Evolutionary conservation across 2,329 filamentous ascomycete species (phyloP).

Genomic region (Botrytis byssoidea): DNA sequence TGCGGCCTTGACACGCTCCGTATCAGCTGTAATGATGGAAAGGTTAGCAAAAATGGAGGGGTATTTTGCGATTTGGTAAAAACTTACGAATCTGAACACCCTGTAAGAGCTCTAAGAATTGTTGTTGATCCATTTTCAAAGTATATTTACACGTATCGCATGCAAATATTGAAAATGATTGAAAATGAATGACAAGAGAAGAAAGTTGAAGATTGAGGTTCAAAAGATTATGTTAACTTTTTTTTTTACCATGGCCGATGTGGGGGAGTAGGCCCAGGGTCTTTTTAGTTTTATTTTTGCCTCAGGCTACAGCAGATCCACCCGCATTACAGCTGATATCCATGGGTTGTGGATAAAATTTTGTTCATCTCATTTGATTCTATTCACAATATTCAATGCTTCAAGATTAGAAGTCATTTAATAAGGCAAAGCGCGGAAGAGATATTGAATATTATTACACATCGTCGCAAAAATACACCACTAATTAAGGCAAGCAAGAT

Average conservation of each 20-base stretch:
- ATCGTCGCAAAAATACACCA: not conserved
- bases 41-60: slow-evolving; percentile 30
- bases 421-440: no score
- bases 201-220: not conserved
- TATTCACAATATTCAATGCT: slow-evolving; percentile 3
- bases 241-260: not conserved
- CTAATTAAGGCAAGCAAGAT: no score
- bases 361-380: not conserved
- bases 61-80: slow-evolving; percentile 5
- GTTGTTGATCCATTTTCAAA: slow-evolving; percentile 69
- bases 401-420: not conserved
- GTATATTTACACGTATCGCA: slow-evolving; percentile 9
- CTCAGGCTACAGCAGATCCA: not conserved
- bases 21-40: slow-evolving; percentile 65
- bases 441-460: not conserved
- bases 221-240: not conserved
- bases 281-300: not conserved
- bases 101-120: slow-evolving; percentile 83
- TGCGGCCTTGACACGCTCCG: slow-evolving; percentile 82
- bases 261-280: not conserved
- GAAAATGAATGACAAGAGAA: slow-evolving; percentile 1
- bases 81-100: slow-evolving; percentile 81
- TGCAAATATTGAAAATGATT: slow-evolving; percentile 12
- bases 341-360: not conserved
- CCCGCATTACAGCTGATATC: not conserved